Base-by-base conservation (phyloP, 352 stramenopile species). In the Pythium folliculosum region DNA sequence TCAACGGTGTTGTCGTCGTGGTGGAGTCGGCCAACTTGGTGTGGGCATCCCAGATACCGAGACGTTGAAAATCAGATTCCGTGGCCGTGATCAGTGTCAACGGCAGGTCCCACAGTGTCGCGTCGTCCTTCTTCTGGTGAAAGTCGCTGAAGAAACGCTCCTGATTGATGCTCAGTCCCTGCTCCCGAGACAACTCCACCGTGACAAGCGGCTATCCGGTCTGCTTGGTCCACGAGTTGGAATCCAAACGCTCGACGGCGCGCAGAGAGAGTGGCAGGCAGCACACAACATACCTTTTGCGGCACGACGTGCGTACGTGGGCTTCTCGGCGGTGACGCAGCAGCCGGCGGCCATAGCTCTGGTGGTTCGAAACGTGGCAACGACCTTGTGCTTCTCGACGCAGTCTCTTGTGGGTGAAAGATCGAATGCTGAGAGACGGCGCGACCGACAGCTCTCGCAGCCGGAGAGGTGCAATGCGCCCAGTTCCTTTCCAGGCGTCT, bases 131-230 rank as follows among this genome's bases (percentile, higher is more conserved):
- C 27, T 82, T 81, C 62, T 91, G 70, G 32, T 79, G 81, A 27
- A 81, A 83, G 77, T 99, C 94, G 0, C 88, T 79, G 55, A 99
- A 88, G 77, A 99, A 99, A 60, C 96, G 97, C 49, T 90, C 86
- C 75, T 99, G 97, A 45, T 85, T 66, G 25, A 99, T 71, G 30
- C 77, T 66, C 25, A 96, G 81, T 3, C 73, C 76, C 12, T 88
- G 84, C 19, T 91, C 80, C 23, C 69, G 71, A 49, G 87, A 74
- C 37, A 82, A 72, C 3, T 78, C 72, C 5, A 98, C 72, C 21
- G 87, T 97, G 27, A 98, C 65, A 22, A 99, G 59, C 5, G 96
- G 96, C 75, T 96, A 98, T 6, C 92, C 96, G 67, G 97, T 97
- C 70, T 98, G 90, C 69, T 97, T 90, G 3, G 95, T 98, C 94